Evolutionary conservation across 352 stramenopile genomes (phyloP), one percentile per base, ranked within the genome.

Genomic region (Globisporangium spiculum): DNA sequence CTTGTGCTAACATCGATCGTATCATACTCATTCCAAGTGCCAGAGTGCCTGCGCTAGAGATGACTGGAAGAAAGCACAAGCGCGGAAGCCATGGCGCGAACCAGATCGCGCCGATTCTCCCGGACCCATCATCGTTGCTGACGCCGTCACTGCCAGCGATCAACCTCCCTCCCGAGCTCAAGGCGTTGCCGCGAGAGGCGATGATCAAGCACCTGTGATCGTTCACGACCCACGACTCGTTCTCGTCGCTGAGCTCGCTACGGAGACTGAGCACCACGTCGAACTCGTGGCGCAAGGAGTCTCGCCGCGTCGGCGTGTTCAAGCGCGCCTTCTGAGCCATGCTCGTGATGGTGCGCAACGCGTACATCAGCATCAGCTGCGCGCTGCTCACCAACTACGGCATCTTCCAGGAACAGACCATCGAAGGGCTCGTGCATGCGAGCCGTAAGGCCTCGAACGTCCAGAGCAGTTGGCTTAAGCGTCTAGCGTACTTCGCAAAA

Each of bases 231-330:
- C 56, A 62, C 32, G 56, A 52, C 56, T 52, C 56, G 56, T n/a
- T 50, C 20, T 38, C 56, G 56, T 52, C 56, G 8, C 56, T 62
- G 27, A 27, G 18, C 14, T 62, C 56, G 20, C 56, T 50, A 20
- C 32, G 32, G 20, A 34, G 16, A n/a, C 16, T 62, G 32, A 48
- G 9, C 20, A 26, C 56, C 2, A 44, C 36, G 36, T 18, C 5
- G 16, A 10, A 62, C 32, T 62, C 56, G 30, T 62, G 56, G 32
- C 30, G 32, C 56, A 34, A 62, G 14, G 56, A 50, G 56, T 62
- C 52, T 20, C 32, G 56, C 18, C 56, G 36, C 36, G n/a, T 36
- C 18, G 36, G 36, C n/a, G 36, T 63, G 32, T 63, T 36, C 34
- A 52, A 54, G 58, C 58, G 36, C 32, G 58, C 58, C 4, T 53